These are phyloP conservation scores for Artemisia tridentata DNA, from an alignment of 129 eudicot genomes.

Conservation along the genomic window DNA sequence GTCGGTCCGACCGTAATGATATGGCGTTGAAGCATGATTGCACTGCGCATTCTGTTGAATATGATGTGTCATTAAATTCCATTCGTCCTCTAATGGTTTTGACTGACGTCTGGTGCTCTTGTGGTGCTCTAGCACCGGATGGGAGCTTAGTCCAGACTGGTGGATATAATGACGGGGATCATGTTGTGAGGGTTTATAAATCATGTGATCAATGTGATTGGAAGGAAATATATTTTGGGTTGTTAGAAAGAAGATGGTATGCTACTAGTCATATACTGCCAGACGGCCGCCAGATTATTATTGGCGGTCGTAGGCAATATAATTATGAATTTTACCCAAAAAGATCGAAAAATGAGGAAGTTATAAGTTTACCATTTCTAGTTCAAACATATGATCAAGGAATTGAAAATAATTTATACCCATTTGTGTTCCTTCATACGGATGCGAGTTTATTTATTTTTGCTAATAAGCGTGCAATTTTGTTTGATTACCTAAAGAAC, in stretches of 20 bases:
- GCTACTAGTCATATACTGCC: too few relatives aligned
- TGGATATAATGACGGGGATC: conserved; percentile 70
- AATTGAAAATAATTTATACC: too few relatives aligned
- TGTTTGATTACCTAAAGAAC: too few relatives aligned
- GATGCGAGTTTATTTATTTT: too few relatives aligned
- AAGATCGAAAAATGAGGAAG: too few relatives aligned
- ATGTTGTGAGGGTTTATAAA: conserved; percentile 36
- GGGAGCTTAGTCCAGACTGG: conserved; percentile 66
- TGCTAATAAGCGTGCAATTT: too few relatives aligned
- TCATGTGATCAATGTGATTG: conserved; percentile 61
- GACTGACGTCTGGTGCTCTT: conserved; percentile 77
- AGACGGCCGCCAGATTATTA: too few relatives aligned
- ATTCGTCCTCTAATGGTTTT: conserved; percentile 59
- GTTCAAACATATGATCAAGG: too few relatives aligned
- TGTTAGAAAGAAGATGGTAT: conserved; percentile 60
- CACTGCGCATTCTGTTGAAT: conserved; percentile 79
- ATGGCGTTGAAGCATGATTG: conserved; percentile 44
- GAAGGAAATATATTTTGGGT: conserved; percentile 37
- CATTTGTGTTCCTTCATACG: too few relatives aligned
- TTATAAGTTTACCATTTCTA: too few relatives aligned
- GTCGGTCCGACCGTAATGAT: conserved; percentile 46
- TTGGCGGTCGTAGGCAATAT: too few relatives aligned
- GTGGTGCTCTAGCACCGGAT: conserved; percentile 50
- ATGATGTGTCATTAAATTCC: conserved; percentile 44
- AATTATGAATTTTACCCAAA: too few relatives aligned